A percentile compares a stretch with the other conserved stretches of the same genome.
These are phyloP conservation scores for Boletus sp. DNA, from an alignment of 1,284 basidiomycete genomes.

Conservation along the genomic window DNA sequence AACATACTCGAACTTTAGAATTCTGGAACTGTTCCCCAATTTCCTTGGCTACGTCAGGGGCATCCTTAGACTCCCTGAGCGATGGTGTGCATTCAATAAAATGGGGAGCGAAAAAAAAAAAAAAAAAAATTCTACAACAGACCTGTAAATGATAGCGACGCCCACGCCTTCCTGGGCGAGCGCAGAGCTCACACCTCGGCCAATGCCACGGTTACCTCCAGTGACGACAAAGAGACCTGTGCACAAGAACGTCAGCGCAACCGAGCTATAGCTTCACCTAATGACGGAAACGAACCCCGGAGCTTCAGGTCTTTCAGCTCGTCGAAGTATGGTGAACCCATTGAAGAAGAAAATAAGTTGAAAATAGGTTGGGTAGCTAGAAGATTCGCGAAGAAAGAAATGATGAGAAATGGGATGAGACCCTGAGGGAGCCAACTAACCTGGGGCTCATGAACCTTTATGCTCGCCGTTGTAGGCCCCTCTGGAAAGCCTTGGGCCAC, in stretches of 20 bases:
- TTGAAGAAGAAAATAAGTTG: not conserved
- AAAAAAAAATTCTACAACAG: not conserved
- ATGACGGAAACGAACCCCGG: constrained; percentile 6
- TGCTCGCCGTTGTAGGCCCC: constrained; percentile 15
- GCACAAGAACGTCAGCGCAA: not conserved
- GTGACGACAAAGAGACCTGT: constrained; percentile 33
- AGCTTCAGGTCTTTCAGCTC: constrained; percentile 1
- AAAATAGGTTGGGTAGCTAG: constrained; percentile 6
- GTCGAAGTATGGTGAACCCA: not conserved
- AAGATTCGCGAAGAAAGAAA: not conserved
- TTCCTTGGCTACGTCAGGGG: constrained; percentile 36
- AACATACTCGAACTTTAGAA: constrained; percentile 31
- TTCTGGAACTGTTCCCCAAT: constrained; percentile 21
- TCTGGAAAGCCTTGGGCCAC: constrained; percentile 10
- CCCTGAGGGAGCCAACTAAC: not conserved
- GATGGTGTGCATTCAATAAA: accelerated
- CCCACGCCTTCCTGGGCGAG: constrained; percentile 40
- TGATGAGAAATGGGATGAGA: not conserved
- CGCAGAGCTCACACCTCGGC: constrained; percentile 41
- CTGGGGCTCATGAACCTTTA: constrained; percentile 4
- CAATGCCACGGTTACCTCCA: constrained; percentile 46
- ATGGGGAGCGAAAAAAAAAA: too few relatives aligned
- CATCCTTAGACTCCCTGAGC: constrained; percentile 34
- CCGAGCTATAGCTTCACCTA: too few relatives aligned
- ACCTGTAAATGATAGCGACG: constrained; percentile 46